Evolutionary conservation across 768 basidiomycete genomes (phyloP).

Genomic region (Saitozyma podzolica): DNA sequence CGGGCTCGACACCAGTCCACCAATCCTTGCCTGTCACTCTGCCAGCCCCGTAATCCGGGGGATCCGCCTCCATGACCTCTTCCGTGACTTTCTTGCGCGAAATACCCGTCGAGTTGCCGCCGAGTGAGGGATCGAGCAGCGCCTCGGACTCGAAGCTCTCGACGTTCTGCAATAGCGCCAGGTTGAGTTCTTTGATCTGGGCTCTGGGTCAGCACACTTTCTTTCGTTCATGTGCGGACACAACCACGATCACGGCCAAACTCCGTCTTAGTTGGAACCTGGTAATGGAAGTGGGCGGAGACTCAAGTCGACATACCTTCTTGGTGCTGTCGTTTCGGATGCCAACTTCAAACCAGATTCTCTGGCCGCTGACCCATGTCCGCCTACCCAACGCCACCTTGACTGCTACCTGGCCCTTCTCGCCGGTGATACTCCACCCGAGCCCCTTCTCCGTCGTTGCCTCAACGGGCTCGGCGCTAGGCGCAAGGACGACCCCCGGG

Average conservation of each 20-base stretch:
- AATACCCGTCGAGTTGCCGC: constrained; percentile 52
- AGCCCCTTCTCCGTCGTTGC: constrained; percentile 61
- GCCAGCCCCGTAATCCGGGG: constrained; percentile 61
- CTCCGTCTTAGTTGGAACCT: not conserved
- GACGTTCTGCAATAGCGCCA: constrained; percentile 67
- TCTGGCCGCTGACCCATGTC: constrained; percentile 80
- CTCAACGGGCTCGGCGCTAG: constrained; percentile 63
- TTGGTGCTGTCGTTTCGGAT: constrained; percentile 71
- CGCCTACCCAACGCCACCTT: constrained; percentile 69
- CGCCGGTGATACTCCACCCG: constrained; percentile 60
- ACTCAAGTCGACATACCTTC: constrained; percentile 49
- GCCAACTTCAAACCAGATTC: constrained; percentile 65
- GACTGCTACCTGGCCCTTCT: constrained; percentile 65
- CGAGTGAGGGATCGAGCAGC: constrained; percentile 48
- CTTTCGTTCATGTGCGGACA: no score
- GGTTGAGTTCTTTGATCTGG: constrained; percentile 64
- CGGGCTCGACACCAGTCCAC: constrained; percentile 78
- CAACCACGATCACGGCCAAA: no score
- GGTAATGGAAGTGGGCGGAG: not conserved
- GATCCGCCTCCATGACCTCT: constrained; percentile 61
- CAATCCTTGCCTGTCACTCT: constrained; percentile 71
- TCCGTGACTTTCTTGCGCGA: constrained; percentile 67
- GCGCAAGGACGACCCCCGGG: constrained; percentile 62
- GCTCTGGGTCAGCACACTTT: no score
- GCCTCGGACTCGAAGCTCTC: constrained; percentile 65